These are phyloP conservation scores for Xylaria sp. DNA, from an alignment of 2,329 filamentous ascomycete species.

Conservation along the genomic window DNA sequence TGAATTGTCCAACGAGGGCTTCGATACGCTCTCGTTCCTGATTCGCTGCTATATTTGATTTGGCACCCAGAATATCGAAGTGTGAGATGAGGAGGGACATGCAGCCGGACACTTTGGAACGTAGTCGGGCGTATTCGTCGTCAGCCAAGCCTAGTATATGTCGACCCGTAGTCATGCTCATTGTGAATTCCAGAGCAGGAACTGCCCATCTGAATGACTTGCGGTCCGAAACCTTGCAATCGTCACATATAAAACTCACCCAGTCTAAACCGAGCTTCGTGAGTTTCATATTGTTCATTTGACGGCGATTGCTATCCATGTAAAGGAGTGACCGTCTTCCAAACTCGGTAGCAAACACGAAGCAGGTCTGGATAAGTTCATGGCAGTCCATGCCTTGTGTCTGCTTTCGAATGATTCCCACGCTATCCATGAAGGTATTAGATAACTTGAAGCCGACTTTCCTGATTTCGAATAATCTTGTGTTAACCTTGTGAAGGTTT, in stretches of 20 bases:
- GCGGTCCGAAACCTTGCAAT: constrained; percentile 91
- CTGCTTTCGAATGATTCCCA: constrained; percentile 90
- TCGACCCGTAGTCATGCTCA: constrained; percentile 94
- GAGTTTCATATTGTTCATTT: constrained; percentile 97
- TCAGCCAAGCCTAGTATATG: constrained; percentile 93
- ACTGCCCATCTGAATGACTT: constrained; percentile 99
- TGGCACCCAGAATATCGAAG: constrained; percentile 98
- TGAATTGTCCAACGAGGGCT: constrained; percentile 78
- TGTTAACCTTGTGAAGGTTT: constrained; percentile 91
- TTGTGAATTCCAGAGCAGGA: constrained; percentile 92
- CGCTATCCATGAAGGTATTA: constrained; percentile 98
- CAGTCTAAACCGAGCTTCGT: constrained; percentile 94
- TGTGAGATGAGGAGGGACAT: constrained; percentile 98
- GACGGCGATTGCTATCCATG: constrained; percentile 93
- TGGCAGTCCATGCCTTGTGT: constrained; percentile 87
- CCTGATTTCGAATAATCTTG: constrained; percentile 91
- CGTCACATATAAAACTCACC: constrained; percentile 98
- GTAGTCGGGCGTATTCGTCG: constrained; percentile 83
- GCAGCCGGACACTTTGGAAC: constrained; percentile 91
- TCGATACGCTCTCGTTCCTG: constrained; percentile 86
- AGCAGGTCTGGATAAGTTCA: constrained; percentile 96
- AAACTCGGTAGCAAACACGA: constrained; percentile 98
- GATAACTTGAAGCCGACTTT: constrained; percentile 96
- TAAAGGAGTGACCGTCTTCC: constrained; percentile 93
- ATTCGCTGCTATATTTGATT: constrained; percentile 91